Conservation (phyloP, 176 grass and related monocot genomes). For the Oryza nivara region DNA sequence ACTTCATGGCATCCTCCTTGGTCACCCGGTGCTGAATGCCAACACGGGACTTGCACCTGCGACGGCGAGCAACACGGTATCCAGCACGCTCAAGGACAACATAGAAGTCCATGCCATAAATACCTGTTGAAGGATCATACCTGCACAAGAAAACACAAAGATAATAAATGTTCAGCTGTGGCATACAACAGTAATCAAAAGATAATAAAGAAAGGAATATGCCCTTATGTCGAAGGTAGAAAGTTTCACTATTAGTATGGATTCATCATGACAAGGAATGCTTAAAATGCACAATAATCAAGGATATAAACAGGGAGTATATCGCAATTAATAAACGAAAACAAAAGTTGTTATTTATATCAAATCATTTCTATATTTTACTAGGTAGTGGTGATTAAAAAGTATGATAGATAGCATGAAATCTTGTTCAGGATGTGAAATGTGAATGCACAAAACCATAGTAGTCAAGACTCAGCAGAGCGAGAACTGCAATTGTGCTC, state of each 20-base stretch:
- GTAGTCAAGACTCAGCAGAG: neutral
- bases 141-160: neutral
- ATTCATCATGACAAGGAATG: neutral
- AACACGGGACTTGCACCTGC: constrained; percentile 49
- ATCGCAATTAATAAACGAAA: neutral
- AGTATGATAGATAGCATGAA: neutral
- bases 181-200: neutral
- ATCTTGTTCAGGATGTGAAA: neutral
- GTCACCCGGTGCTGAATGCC: constrained; percentile 50
- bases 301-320: neutral
- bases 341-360: neutral
- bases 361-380: neutral
- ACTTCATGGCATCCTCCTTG: constrained; percentile 52
- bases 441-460: neutral
- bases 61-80: constrained; percentile 32
- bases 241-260: neutral
- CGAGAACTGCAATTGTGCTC: neutral
- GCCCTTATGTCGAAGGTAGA: neutral
- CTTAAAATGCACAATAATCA: neutral
- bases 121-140: constrained; percentile 45
- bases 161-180: neutral
- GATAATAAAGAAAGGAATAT: neutral
- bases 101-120: constrained; percentile 53
- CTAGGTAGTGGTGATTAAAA: neutral
- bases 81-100: constrained; percentile 45